These are phyloP conservation scores for Ciborinia camelliae DNA, from an alignment of 2,329 filamentous ascomycete species.

Conservation along the genomic window DNA sequence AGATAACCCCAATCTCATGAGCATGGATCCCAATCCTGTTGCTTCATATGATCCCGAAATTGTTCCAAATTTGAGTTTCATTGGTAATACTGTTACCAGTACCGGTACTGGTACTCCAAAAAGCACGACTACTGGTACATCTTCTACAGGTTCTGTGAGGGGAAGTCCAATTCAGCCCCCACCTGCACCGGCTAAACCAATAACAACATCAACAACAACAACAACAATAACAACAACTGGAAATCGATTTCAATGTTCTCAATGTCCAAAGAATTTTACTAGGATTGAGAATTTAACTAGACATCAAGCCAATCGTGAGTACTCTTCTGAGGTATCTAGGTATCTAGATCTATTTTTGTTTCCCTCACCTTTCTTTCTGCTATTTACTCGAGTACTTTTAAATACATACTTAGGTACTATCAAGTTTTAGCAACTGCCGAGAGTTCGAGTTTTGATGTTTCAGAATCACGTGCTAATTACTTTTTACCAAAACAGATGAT, in stretches of 20 bases:
- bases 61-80: neutral
- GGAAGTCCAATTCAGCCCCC: neutral
- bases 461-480: slow-evolving; percentile 16
- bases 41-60: neutral
- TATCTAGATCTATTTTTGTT: neutral
- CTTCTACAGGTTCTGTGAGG: neutral
- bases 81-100: neutral
- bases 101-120: neutral
- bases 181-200: neutral
- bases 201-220: too few species aligned
- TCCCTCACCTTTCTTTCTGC: neutral
- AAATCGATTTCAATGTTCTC: slow-evolving; percentile 32
- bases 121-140: neutral
- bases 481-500: slow-evolving; percentile 25
- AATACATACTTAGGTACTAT: too few species aligned
- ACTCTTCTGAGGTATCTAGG: neutral
- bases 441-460: neutral
- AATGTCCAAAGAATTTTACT: slow-evolving; percentile 35
- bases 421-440: neutral
- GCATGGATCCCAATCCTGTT: neutral
- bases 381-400: too few species aligned
- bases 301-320: slow-evolving; percentile 37
- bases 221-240: slow-evolving; percentile 2
- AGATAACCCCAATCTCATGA: neutral
- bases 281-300: slow-evolving; percentile 35